Evolutionary conservation across 2,329 filamentous ascomycete genomes (phyloP), one percentile per base, ranked within the genome.

Genomic region (Chaetothyriales sp.): DNA sequence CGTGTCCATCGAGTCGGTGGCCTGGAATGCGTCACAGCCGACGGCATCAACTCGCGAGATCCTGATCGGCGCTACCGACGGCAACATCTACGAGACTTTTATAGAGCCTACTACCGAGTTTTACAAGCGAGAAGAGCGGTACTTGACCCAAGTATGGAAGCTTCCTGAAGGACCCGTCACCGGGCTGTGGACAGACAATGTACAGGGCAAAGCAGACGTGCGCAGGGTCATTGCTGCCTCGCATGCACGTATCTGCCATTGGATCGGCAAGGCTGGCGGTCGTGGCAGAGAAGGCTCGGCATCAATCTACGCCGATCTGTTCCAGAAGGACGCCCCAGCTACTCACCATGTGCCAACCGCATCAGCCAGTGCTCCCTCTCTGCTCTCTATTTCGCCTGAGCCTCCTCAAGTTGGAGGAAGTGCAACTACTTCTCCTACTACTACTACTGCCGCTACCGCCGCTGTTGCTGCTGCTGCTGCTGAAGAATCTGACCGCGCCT

Each of bases 1-100:
- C 25, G 86, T 95, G 12, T 75, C 80, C 7, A 86, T 98, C 53
- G 89, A 95, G 66, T 84, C 84, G 55, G 76, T 98, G 54, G 88
- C 90, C 36, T 98, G 92, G 92, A 95, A 93, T 62, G 88, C 92
- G 1, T 88, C 86, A 2, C 73, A 90, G 46, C 92, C 92, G 3
- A 96, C 90, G 7, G 86, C 89, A 2, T 95, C 88, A 1, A 98
- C 92, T 2, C 77, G 92, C 51, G 92, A 98, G 72, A 96, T 98
- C 39, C 72, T 98, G 7, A 69, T 98, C 28, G 92, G 92, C 32
- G 83, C 88, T 8, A 80, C 85, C n/a, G 92, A 96, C 68, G 92
- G 92, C 22, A 92, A 87, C 65, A 79, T 98, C 28, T 96, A 95
- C 68, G 92, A 98, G 68, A 83, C 83, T 18, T 96, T 87, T 61